Conservation (phyloP, 441 rosid genomes). For the Cnidoscolus chayamansa region DNA sequence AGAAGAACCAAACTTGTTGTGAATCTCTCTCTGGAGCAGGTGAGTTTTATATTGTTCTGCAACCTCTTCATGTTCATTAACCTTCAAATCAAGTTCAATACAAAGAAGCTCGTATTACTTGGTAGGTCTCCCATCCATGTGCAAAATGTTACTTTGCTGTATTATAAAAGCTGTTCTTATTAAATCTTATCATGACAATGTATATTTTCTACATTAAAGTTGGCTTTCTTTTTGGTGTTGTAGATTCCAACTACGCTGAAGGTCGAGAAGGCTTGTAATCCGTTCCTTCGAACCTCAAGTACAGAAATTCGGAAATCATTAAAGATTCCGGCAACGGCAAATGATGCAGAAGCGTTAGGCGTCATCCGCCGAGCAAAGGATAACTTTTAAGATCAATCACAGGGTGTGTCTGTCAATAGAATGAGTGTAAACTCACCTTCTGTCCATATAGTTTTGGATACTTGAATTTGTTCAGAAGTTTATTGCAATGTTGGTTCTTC, state of each 20-base stretch:
- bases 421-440: slow-evolving; percentile 18
- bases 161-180: not conserved
- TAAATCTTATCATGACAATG: not conserved
- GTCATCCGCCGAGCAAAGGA: slow-evolving; percentile 74
- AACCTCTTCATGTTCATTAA: not conserved
- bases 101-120: not conserved
- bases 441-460: slow-evolving; percentile 10
- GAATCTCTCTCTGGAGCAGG: not conserved
- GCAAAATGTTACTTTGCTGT: not conserved
- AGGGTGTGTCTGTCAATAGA: slow-evolving; percentile 30
- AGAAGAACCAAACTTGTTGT: not conserved
- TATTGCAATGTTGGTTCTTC: not conserved
- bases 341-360: slow-evolving; percentile 64
- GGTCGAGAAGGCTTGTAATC: slow-evolving; percentile 87
- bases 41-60: not conserved
- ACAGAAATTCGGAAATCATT: slow-evolving; percentile 59
- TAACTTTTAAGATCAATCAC: slow-evolving; percentile 41
- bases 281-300: slow-evolving; percentile 79
- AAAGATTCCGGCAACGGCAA: slow-evolving; percentile 52
- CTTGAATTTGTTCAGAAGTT: not conserved
- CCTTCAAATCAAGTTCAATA: not conserved
- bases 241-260: slow-evolving; percentile 81
- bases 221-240: slow-evolving; percentile 6
- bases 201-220: not conserved
- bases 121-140: not conserved